Evolutionary conservation across 1,284 basidiomycete species (phyloP), one percentile per base, ranked within the genome.

Genomic region (Ganoderma lingzhi): DNA sequence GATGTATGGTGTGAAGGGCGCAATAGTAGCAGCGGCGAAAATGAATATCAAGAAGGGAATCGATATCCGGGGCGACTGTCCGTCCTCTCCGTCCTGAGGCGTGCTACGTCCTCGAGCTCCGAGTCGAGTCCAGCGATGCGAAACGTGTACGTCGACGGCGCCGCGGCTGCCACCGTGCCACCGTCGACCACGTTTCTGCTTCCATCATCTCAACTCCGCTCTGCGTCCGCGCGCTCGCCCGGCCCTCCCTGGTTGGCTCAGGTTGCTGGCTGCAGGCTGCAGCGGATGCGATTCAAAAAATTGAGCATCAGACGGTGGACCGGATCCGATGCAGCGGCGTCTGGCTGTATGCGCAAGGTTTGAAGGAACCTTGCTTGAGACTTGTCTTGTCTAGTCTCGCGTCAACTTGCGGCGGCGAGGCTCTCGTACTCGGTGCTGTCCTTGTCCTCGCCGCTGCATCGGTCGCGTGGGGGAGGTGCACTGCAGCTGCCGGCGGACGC

Each of bases 141-240:
- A 53, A 53, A 23, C 48, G 48, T 53, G 10, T 23, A 53, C 48
- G 48, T 53, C 48, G 48, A 53, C 48, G 23, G 23, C 48, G 48
- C 48, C 48, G 48, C 48, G 48, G 48, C 48, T 53, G 12, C 10
- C 9, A 28, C 48, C 23, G 37, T 53, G 23, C 10, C 23, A 51
- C 23, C 48, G 37, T 59, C 6, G 58, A 37, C 58, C 37, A 23
- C 19, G 58, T 56, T 56, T 32, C 55, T 15, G 56, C 6, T 61
- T 61, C 59, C 23, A 61, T 61, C 59, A 61, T 44, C n/a, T 42
- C 59, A 61, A 61, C 59, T 61, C 59, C 59, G 59, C 59, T 61
- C 59, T 39, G 39, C 3, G 41, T 61, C 59, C 59, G 59, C 48
- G 48, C 48, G 48, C 48, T 23, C n/a, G 48, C 23, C 23, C 56